Evolutionary conservation across 2,329 filamentous ascomycete species (phyloP).

Genomic region (Botryotinia calthae): DNA sequence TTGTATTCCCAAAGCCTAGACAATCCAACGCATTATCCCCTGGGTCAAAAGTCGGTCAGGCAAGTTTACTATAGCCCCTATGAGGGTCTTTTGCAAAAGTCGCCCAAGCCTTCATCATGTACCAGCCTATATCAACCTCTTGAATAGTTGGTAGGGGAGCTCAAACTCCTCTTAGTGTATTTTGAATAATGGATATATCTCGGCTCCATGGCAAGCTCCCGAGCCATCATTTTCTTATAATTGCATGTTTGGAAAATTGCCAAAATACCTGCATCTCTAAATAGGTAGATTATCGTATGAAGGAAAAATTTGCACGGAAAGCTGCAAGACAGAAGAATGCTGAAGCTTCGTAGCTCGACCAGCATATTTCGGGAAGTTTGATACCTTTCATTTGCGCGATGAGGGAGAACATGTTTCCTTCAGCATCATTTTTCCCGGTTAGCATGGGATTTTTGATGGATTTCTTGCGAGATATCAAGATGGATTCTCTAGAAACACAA

Average conservation of each 20-base stretch:
- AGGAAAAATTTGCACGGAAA: constrained; percentile 25
- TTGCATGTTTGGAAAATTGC: constrained; percentile 36
- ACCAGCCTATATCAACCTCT: constrained; percentile 33
- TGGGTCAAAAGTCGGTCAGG: constrained; percentile 27
- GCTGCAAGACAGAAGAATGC: constrained; percentile 10
- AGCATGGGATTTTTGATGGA: too few relatives aligned
- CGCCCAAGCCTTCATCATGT: constrained; percentile 38
- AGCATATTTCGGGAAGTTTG: too few relatives aligned
- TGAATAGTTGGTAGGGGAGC: constrained; percentile 23
- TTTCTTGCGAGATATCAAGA: too few relatives aligned
- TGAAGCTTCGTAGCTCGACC: too few relatives aligned
- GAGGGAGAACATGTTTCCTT: too few relatives aligned
- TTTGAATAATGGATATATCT: constrained; percentile 27
- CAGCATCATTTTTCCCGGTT: too few relatives aligned
- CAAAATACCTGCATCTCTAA: constrained; percentile 40
- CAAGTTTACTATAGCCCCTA: constrained; percentile 28
- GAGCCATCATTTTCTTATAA: constrained; percentile 27
- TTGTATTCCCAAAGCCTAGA: constrained; percentile 29
- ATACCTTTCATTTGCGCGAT: too few relatives aligned
- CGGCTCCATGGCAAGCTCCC: constrained; percentile 37
- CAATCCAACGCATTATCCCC: constrained; percentile 24
- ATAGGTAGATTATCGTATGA: constrained; percentile 31
- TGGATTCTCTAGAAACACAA: too few relatives aligned
- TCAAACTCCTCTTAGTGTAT: constrained; percentile 17
- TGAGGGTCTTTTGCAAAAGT: constrained; percentile 39